Conservation (phyloP, 192 early-diverging fungal species). For the Funneliformis geosporum region DNA sequence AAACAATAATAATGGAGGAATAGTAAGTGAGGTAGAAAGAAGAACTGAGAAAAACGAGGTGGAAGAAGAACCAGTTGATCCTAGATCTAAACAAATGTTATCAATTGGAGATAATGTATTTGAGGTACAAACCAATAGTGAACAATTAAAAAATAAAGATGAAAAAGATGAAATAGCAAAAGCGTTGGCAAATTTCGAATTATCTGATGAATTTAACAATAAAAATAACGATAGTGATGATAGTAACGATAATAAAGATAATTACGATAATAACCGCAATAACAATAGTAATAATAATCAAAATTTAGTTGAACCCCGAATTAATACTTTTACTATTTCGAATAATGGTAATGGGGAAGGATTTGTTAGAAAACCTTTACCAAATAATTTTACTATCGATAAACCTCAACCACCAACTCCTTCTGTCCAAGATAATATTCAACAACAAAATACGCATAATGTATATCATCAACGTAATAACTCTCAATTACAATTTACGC, state of each 20-base stretch:
- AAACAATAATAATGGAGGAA: neutral
- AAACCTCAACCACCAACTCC: constrained; percentile 24
- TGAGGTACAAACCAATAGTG: constrained; percentile 31
- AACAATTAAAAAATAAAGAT: neutral
- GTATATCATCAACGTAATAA: neutral
- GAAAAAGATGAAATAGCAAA: constrained; percentile 8
- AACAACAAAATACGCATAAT: too few relatives aligned
- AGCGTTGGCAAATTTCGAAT: constrained; percentile 10
- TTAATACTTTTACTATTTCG: neutral
- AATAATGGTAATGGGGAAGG: neutral
- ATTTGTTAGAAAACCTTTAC: neutral
- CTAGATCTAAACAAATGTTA: constrained; percentile 41
- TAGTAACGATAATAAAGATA: neutral
- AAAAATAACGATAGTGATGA: neutral
- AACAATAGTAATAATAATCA: too few relatives aligned
- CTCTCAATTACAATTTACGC: neutral
- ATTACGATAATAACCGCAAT: too few relatives aligned
- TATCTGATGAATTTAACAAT: neutral
- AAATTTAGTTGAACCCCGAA: neutral
- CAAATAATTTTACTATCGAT: neutral
- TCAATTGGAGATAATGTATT: constrained; percentile 48
- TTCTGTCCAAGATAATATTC: neutral
- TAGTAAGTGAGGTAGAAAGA: neutral
- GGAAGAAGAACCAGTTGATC: constrained; percentile 40
- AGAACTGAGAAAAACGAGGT: neutral